Evolutionary conservation across 352 stramenopile species (phyloP), one percentile per base, ranked within the genome.

Genomic region (Lagenidium giganteum): DNA sequence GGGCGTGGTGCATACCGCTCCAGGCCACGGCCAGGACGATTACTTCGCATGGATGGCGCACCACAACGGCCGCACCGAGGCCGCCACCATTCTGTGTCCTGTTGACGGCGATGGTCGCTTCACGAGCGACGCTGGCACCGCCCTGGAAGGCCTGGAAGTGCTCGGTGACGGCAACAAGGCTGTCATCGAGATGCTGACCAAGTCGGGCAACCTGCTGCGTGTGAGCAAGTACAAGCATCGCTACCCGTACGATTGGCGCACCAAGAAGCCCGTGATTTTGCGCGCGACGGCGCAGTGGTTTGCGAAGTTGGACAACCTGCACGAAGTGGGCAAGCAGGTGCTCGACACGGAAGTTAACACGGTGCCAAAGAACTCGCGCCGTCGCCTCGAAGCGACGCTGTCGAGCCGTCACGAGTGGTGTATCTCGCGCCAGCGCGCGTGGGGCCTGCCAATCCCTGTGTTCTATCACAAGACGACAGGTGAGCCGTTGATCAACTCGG

Each of bases 221-320:
- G 78, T 76, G 12, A 58, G 85, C 56, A 76, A 89, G 46, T 97
- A 97, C 56, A 76, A 82, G 41, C 96, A 99, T 42, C 70, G 81
- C 42, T 99, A 99, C 68, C 96, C 96, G 26, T 99, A 99, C 81
- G 97, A 99, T 76, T 99, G 97, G 96, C 83, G 97, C 44, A 99
- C 96, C 2, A 99, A 99, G 67, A 92, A 98, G 61, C 97, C 97
- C 9, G 96, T 98, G 16, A 98, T 99, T 54, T 90, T 98, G 47
- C 87, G 96, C 21, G 95, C 96, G 21, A 99, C 97, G 5, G 90
- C 95, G 43, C 96, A 99, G 64, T 99, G 96, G 96, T 99, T 99
- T 73, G 95, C 95, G 6, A 95, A 93, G 38, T 86, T 99, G 3
- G 88, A 97, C 60, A 78, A 68, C 8, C 96, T 98, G 44, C 78